Evolutionary conservation across 2,329 filamentous ascomycete species (phyloP).

Genomic region (Amylocarpus encephaloides): DNA sequence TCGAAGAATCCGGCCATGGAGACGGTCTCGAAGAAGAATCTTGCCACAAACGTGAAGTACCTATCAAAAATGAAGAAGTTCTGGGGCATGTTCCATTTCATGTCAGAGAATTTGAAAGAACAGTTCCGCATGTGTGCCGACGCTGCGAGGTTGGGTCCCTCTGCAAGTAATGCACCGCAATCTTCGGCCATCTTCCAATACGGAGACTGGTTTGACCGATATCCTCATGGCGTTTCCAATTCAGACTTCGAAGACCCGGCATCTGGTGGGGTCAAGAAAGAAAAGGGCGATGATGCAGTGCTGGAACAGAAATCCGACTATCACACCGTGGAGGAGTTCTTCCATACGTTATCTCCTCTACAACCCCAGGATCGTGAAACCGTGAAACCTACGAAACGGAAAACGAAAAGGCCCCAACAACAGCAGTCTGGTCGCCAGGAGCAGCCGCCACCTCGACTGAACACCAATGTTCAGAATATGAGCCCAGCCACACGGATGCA

Average conservation of each 20-base stretch:
- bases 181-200: slow-evolving; percentile 76
- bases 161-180: slow-evolving; percentile 39
- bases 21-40: slow-evolving; percentile 71
- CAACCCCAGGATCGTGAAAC: slow-evolving; percentile 31
- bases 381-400: slow-evolving; percentile 32
- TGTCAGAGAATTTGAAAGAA: slow-evolving; percentile 86
- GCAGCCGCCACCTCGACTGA: slow-evolving; percentile 12
- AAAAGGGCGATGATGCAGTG: slow-evolving; percentile 79
- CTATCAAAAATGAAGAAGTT: slow-evolving; percentile 92
- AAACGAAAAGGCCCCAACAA: slow-evolving; percentile 35
- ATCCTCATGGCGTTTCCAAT: slow-evolving; percentile 84
- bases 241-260: slow-evolving; percentile 76
- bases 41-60: slow-evolving; percentile 84
- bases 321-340: slow-evolving; percentile 93
- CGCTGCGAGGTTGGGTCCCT: slow-evolving; percentile 62
- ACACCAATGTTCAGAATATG: slow-evolving; percentile 24
- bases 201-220: slow-evolving; percentile 94
- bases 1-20: slow-evolving; percentile 75
- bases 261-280: slow-evolving; percentile 54
- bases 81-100: slow-evolving; percentile 98
- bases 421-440: slow-evolving; percentile 17
- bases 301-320: slow-evolving; percentile 83
- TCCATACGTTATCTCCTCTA: slow-evolving; percentile 69
- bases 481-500: slow-evolving; percentile 14
- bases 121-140: slow-evolving; percentile 82